Base-by-base conservation (phyloP, 139 green algal genomes). In the Choricystis sp. region DNA sequence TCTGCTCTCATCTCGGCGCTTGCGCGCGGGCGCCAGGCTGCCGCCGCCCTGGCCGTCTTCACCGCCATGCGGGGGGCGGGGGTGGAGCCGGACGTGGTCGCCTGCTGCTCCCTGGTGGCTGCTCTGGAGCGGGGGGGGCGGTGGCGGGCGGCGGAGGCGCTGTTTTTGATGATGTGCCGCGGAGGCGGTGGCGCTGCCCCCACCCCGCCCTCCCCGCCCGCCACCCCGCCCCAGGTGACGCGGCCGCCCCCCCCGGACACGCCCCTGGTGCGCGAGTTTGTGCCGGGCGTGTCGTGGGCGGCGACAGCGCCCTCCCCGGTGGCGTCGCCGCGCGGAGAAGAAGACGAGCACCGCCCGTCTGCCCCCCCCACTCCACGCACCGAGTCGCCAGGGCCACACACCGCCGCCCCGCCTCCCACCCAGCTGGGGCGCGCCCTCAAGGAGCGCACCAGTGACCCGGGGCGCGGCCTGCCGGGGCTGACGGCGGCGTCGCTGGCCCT, bases 21-120 rank as follows among this genome's bases (percentile, higher is more conserved):
- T 59, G 78, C 80, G 60, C 94, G 94, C 76, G 86, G 87, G 61
- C 81, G 86, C 22, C 84, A 92, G 70, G 92, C 83, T 80, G 68
- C 59, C 1, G 61, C 79, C 4, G 85, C 82, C 3, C 62, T 83
- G 55, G 30, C 69, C 70, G 61, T 81, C 4, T 83, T 83, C 57
- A 56, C 76, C 28, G 64, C 81, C 68, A 83, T 83, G 77, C 76
- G 78, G 67, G 49, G 26, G 4, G 27, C 49, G 57, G 79, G 79
- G 57, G 76, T 92, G 1, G 70, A 87, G 72, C 84, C 82, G 31
- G 87, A 95, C 62, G 87, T 88, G 1, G 86, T 95, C 2, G 90
- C 85, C 2, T 95, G 87, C 81, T 95, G 87, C 81, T 82, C 71
- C 59, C 76, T 95, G 24, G 92, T 95, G 69, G 86, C 85, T 26